A percentile compares a stretch with the other conserved stretches of the same genome.
Conservation (phyloP, 2,329 filamentous ascomycete genomes). For the Penicillium brevicompactum region DNA sequence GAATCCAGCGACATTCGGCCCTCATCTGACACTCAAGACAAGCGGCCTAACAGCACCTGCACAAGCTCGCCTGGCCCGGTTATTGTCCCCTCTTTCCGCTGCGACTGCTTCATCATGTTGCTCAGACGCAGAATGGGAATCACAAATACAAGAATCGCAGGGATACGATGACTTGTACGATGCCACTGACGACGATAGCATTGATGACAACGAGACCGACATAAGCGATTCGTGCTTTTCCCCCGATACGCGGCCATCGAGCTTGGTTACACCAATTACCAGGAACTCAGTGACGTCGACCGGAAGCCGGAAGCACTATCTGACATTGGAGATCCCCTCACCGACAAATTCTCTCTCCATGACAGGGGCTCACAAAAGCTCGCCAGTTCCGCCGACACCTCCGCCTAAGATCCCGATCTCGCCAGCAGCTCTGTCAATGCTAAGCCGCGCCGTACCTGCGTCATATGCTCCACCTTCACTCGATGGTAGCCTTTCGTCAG, state of each 20-base stretch:
- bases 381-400: conserved; percentile 51
- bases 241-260: conserved; percentile 53
- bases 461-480: conserved; percentile 82
- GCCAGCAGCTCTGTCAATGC: conserved; percentile 70
- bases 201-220: conserved; percentile 43
- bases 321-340: conserved; percentile 62
- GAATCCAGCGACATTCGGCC: conserved; percentile 15
- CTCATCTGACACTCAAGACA: conserved; percentile 41
- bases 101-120: conserved; percentile 35
- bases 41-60: conserved; percentile 27
- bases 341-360: conserved; percentile 60
- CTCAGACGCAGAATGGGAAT: conserved; percentile 63
- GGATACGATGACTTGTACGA: conserved; percentile 90
- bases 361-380: conserved; percentile 54
- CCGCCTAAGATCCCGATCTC: conserved; percentile 69
- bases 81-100: conserved; percentile 37
- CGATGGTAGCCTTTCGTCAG: conserved; percentile 84
- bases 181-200: conserved; percentile 73
- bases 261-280: conserved; percentile 47
- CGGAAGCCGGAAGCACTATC: conserved; percentile 53
- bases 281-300: conserved; percentile 39
- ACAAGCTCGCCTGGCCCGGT: conserved; percentile 24
- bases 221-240: conserved; percentile 50
- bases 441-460: conserved; percentile 71
- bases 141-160: conserved; percentile 70